Evolutionary conservation across 2,329 filamentous ascomycete genomes (phyloP).

Genomic region (Diaporthe sp.): DNA sequence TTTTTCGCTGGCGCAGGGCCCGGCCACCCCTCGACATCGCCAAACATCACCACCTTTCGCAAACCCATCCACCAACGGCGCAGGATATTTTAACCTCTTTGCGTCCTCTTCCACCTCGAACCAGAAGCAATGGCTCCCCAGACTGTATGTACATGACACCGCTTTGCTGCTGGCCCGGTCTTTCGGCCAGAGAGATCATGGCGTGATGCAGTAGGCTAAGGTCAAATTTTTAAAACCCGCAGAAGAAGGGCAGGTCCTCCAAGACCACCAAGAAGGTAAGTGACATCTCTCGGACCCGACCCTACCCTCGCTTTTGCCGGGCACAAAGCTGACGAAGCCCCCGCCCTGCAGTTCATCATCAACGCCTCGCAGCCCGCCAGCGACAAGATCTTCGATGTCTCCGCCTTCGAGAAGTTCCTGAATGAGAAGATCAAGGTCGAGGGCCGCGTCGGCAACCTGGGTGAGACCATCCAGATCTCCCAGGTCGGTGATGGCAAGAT

Average conservation of each 20-base stretch:
- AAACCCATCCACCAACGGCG: conserved; percentile 59
- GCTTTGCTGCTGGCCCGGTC: conserved; percentile 93
- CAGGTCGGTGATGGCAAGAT: conserved; percentile 97
- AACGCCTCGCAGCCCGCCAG: conserved; percentile 97
- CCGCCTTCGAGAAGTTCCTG: conserved; percentile 99
- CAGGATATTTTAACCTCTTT: conserved; percentile 84
- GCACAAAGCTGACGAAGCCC: conserved; percentile 6
- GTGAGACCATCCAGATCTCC: conserved; percentile 89
- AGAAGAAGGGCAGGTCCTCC: conserved; percentile 74
- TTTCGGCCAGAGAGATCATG: conserved; percentile 57
- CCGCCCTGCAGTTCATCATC: conserved; percentile 85
- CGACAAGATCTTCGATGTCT: conserved; percentile 99
- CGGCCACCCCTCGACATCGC: conserved; percentile 14
- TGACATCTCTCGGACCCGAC: conserved; percentile 27
- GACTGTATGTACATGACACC: conserved; percentile 85
- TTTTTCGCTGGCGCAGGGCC: conserved; percentile 27
- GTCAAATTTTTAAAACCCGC: conserved; percentile 61
- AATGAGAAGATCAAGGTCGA: conserved; percentile 99
- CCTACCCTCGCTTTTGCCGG: background rate
- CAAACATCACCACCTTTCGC: conserved; percentile 25
- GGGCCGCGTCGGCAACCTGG: conserved; percentile 97
- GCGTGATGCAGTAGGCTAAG: conserved; percentile 97
- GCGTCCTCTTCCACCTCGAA: conserved; percentile 55
- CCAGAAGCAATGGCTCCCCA: conserved; percentile 81
- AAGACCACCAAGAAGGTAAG: conserved; percentile 89